Base-by-base conservation (phyloP, 2,329 filamentous ascomycete genomes). In the Trichoderma citrinoviride region DNA sequence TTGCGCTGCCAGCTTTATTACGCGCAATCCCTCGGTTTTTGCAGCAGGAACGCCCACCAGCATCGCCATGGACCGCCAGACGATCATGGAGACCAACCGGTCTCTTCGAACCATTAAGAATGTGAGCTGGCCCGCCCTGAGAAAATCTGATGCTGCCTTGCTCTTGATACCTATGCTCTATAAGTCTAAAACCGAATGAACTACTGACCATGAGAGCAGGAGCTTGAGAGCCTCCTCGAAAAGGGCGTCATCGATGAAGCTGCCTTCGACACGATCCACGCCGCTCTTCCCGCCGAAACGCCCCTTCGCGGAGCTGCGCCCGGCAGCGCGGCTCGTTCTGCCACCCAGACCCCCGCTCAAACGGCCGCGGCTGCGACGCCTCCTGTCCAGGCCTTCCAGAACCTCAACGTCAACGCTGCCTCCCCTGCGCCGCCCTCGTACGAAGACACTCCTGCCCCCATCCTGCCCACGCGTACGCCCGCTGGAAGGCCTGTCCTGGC, bases 221-320 rank as follows among this genome's bases (percentile, higher is more conserved):
- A 97, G 81, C 90, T 97, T 67, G 93, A 97, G 78, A 90, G 88
- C 71, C 90, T 98, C 67, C 86, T 92, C 70, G 93, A 97, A 76
- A 87, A 90, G 73, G 89, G 89, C 70, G 83, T 93, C 73, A 91
- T 98, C 75, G 87, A 85, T 68, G 88, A 91, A 66, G 80, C 87
- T 64, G 87, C 89, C 73, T 92, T 93, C 75, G 89, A 91, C 73
- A 84, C 83, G 58, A 92, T 97, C 76, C 83, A 89, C 73, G 80
- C 82, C 68, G 84, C 91, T 72, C 88, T 98, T 37, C 94, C 93
- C 41, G 79, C 84, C 69, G 90, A 93, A 74, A 85, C 85, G 17
- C 78, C 77, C 17, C 76, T 79, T 77, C 77, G 75, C 77, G 79
- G 71, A 76, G 75, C 74, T 71, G 74, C 77, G 40, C 67, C 70